A percentile compares a stretch with the other conserved stretches of the same genome.
phyloP scores from a whole-genome alignment of 1,284 basidiomycete species.

The Cystobasidium pallidum region DNA sequence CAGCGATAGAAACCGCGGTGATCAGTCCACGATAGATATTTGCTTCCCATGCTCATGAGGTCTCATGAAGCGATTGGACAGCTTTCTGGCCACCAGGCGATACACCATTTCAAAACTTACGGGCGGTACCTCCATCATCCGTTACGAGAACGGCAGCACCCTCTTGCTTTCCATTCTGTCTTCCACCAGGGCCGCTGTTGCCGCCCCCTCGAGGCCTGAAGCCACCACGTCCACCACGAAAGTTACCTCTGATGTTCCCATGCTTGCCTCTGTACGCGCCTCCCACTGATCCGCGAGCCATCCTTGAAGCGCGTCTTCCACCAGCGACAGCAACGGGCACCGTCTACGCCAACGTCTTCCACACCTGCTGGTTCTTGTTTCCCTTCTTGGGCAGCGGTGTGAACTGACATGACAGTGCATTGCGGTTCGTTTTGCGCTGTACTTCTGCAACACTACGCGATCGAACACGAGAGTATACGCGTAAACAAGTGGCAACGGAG shows the following conservation, averaged over 20 bases:
- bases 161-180: slow-evolving; percentile 20
- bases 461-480: background rate
- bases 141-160: slow-evolving; percentile 14
- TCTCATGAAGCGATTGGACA: background rate
- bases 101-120: slow-evolving; percentile 7
- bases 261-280: slow-evolving; percentile 41
- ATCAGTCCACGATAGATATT: too few relatives aligned
- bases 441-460: background rate
- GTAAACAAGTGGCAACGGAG: background rate
- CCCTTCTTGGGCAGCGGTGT: too few relatives aligned
- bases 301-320: background rate
- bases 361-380: too few relatives aligned
- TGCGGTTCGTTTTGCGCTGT: background rate
- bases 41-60: background rate
- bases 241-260: slow-evolving; percentile 32
- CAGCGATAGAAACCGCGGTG: background rate
- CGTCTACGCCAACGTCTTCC: too few relatives aligned
- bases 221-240: slow-evolving; percentile 26
- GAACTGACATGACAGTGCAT: too few relatives aligned
- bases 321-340: background rate
- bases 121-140: slow-evolving; percentile 39
- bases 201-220: slow-evolving; percentile 39
- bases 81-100: background rate
- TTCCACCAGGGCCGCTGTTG: slow-evolving; percentile 8
- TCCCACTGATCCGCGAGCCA: slow-evolving; percentile 40